A percentile compares a stretch with the other conserved stretches of the same genome.
Conservation (phyloP, 2,329 filamentous ascomycete species). For the Penicillium sp. region DNA sequence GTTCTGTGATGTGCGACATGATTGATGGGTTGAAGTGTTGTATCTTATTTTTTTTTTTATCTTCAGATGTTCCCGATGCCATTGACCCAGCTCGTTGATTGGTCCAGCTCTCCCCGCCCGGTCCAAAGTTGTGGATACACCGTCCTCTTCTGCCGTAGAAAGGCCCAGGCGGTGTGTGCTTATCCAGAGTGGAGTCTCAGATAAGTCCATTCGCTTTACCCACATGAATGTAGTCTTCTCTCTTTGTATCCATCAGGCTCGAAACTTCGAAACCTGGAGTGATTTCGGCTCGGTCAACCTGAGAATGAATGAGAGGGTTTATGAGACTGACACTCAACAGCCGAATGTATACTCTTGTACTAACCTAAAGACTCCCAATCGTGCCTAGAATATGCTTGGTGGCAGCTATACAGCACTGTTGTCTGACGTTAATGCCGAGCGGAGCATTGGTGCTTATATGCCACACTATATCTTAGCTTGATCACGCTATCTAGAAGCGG, state of each 20-base stretch:
- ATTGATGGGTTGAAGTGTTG: slow-evolving; percentile 22
- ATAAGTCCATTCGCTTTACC: not conserved
- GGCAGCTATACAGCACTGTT: no score
- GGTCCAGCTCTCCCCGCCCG: slow-evolving; percentile 13
- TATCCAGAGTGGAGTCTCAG: not conserved
- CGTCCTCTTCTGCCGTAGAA: not conserved
- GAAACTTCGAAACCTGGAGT: no score
- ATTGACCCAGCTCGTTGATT: slow-evolving; percentile 22
- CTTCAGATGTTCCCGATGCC: slow-evolving; percentile 24
- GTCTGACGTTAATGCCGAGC: no score
- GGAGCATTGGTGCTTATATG: no score
- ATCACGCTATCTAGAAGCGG: no score
- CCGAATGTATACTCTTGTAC: no score
- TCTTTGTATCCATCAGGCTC: not conserved
- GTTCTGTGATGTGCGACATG: slow-evolving; percentile 36
- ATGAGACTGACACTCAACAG: no score
- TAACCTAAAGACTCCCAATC: no score
- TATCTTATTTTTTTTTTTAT: slow-evolving; percentile 20
- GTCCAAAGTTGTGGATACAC: not conserved
- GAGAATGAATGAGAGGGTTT: no score
- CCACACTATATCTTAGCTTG: no score
- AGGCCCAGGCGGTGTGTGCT: not conserved
- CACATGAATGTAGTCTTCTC: not conserved
- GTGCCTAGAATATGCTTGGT: no score
- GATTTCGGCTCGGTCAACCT: no score